Conservation (phyloP, 2,329 filamentous ascomycete genomes). For the Cyphellophora europaea region DNA sequence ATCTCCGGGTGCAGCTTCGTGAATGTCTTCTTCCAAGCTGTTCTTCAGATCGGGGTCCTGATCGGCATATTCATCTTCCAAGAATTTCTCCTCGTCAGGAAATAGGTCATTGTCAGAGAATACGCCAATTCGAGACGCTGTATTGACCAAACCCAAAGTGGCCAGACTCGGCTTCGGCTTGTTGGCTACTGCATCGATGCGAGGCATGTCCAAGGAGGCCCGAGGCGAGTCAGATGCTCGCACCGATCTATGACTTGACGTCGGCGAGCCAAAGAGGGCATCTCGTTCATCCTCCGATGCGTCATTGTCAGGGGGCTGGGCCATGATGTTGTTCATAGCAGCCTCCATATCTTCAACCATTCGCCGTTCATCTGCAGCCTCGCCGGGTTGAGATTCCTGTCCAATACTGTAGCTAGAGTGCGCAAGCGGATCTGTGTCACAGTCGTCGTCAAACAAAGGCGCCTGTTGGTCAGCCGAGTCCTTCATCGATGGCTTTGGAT, state of each 20-base stretch:
- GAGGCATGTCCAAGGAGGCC: conserved; percentile 51
- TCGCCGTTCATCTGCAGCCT: conserved; percentile 57
- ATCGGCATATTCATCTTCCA: conserved; percentile 79
- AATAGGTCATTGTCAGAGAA: conserved; percentile 90
- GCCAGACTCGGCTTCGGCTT: conserved; percentile 75
- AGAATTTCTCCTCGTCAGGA: conserved; percentile 73
- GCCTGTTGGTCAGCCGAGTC: conserved; percentile 48
- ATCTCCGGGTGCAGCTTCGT: conserved; percentile 89
- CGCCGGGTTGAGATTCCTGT: conserved; percentile 49
- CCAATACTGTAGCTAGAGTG: conserved; percentile 74
- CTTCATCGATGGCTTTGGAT: conserved; percentile 45
- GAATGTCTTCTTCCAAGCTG: conserved; percentile 69
- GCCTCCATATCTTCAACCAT: conserved; percentile 90
- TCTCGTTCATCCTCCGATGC: conserved; percentile 27
- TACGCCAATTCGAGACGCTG: conserved; percentile 78
- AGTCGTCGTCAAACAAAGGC: conserved; percentile 72
- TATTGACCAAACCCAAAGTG: conserved; percentile 81
- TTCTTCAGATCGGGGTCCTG: conserved; percentile 47
- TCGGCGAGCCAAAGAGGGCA: conserved; percentile 26
- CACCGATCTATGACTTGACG: conserved; percentile 42
- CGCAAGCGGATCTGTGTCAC: conserved; percentile 59
- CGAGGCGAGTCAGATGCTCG: conserved; percentile 53
- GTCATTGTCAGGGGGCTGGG: conserved; percentile 51
- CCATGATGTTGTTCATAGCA: conserved; percentile 86
- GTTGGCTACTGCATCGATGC: conserved; percentile 31